Evolutionary conservation across 768 basidiomycete genomes (phyloP).

Genomic region (Suillus luteus): DNA sequence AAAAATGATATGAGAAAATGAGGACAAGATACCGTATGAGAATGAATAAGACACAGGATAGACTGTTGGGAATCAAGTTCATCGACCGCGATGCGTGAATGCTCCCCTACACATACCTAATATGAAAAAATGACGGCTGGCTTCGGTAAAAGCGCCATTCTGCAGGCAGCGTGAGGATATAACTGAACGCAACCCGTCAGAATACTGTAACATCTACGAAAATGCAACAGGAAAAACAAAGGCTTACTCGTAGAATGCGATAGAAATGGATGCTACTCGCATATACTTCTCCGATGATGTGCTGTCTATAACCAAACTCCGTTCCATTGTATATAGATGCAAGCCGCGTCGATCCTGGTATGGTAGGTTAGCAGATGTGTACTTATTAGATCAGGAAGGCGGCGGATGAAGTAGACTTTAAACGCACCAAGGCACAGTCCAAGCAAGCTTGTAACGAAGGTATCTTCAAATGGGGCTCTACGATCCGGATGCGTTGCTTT

Average conservation of each 20-base stretch:
- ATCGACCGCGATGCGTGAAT: too few species aligned
- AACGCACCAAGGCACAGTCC: background rate
- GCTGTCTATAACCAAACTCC: background rate
- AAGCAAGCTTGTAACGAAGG: background rate
- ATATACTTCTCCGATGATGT: slow-evolving; percentile 31
- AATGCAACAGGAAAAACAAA: background rate
- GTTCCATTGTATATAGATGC: background rate
- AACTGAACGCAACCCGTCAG: background rate
- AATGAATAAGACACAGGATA: too few species aligned
- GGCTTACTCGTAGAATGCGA: slow-evolving; percentile 42
- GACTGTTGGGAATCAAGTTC: too few species aligned
- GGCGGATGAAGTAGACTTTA: too few species aligned
- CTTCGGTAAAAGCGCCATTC: slow-evolving; percentile 37
- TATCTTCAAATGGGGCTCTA: background rate
- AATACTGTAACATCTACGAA: background rate
- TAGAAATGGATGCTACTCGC: slow-evolving; percentile 38
- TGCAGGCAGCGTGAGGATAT: slow-evolving; percentile 22
- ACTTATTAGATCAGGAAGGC: background rate
- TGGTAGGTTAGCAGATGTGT: too few species aligned
- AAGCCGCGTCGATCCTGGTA: background rate
- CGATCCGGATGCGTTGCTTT: background rate
- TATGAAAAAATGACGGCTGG: slow-evolving; percentile 17
- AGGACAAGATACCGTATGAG: too few species aligned
- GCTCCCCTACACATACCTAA: too few species aligned
- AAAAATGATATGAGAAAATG: too few species aligned